These are phyloP conservation scores for Ogataea hybrid DNA, from an alignment of 1,139 yeast genomes.

Conservation along the genomic window DNA sequence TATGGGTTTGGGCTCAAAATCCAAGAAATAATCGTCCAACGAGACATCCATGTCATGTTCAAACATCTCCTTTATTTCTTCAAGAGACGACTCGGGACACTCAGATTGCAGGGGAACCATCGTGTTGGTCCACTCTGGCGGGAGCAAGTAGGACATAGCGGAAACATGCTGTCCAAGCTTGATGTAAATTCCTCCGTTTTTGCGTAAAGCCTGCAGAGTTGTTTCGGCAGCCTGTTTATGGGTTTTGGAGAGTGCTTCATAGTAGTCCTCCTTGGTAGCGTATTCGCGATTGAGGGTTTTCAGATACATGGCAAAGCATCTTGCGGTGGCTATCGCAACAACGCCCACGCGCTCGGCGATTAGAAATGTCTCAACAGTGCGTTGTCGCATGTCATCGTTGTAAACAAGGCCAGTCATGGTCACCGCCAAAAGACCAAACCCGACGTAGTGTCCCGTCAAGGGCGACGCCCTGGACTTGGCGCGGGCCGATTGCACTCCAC, in stretches of 20 bases:
- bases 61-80: slow-evolving; percentile 68
- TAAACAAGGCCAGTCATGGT: slow-evolving; percentile 22
- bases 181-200: slow-evolving; percentile 89
- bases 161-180: slow-evolving; percentile 93
- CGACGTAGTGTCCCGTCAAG: slow-evolving; percentile 17
- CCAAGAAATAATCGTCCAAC: slow-evolving; percentile 63
- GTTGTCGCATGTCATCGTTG: slow-evolving; percentile 22
- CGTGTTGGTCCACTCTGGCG: slow-evolving; percentile 92
- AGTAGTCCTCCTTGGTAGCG: slow-evolving; percentile 50
- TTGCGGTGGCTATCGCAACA: slow-evolving; percentile 59
- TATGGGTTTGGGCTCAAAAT: slow-evolving; percentile 71
- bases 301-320: slow-evolving; percentile 66
- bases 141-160: slow-evolving; percentile 87
- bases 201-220: slow-evolving; percentile 75
- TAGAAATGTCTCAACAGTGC: slow-evolving; percentile 27
- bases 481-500: background rate
- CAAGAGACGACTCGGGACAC: slow-evolving; percentile 79
- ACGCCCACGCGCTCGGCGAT: slow-evolving; percentile 58
- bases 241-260: slow-evolving; percentile 53
- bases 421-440: slow-evolving; percentile 20
- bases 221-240: slow-evolving; percentile 78
- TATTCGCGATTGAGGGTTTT: slow-evolving; percentile 45
- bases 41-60: slow-evolving; percentile 59
- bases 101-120: slow-evolving; percentile 91
- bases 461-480: background rate